phyloP scores from a whole-genome alignment of 2,329 filamentous ascomycete species.

The Leptosphaerulina australis region DNA sequence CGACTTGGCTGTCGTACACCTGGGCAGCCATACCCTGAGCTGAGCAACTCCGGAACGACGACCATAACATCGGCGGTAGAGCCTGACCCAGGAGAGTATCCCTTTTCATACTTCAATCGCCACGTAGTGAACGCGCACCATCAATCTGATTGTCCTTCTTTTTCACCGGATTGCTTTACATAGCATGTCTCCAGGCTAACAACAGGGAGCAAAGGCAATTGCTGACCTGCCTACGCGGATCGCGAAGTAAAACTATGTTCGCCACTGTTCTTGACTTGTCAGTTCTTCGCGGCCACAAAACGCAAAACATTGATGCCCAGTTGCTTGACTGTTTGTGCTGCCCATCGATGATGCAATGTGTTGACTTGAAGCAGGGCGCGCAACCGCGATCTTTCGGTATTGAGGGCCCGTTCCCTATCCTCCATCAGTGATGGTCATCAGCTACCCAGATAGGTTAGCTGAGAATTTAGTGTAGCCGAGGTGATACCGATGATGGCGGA shows the following conservation, averaged over 20 bases:
- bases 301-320: not conserved
- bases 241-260: too few species aligned
- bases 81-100: too few species aligned
- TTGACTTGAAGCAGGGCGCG: constrained; percentile 4
- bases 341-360: constrained; percentile 16
- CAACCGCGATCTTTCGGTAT: not conserved
- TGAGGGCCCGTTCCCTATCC: too few species aligned
- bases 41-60: too few species aligned
- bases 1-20: constrained; percentile 47
- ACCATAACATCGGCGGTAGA: not conserved
- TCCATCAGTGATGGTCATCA: too few species aligned
- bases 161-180: not conserved
- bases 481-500: too few species aligned
- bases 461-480: constrained; percentile 1
- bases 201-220: too few species aligned
- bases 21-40: constrained; percentile 44
- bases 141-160: not conserved
- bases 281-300: not conserved
- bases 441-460: too few species aligned
- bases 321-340: not conserved
- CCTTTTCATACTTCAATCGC: not conserved
- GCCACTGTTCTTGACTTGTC: not conserved
- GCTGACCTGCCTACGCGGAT: not conserved
- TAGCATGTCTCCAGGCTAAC: not conserved
- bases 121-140: not conserved